phyloP scores from a whole-genome alignment of 140 eudicot species.

The Ambrosia hybrid region DNA sequence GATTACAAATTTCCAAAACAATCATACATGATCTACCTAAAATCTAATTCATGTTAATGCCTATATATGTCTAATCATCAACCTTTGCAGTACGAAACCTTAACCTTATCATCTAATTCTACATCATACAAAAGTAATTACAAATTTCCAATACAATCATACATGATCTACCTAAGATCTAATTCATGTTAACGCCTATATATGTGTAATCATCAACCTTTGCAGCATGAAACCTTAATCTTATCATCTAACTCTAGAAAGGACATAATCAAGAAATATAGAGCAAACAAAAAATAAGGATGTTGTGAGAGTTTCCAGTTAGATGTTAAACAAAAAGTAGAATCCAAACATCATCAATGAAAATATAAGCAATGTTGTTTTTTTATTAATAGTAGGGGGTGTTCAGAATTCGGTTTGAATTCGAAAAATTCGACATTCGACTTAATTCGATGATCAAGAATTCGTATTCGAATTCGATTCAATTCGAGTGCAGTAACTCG shows the following conservation, averaged over 20 bases:
- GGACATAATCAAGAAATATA: not conserved
- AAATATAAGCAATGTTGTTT: too few relatives aligned
- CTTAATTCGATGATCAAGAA: too few relatives aligned
- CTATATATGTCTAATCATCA: too few relatives aligned
- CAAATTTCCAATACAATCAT: not conserved
- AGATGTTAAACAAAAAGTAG: not conserved
- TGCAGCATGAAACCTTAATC: not conserved
- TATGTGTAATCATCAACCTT: slow-evolving; percentile 6
- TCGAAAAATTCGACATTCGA: too few relatives aligned
- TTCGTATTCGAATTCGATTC: too few relatives aligned
- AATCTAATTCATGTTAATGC: too few relatives aligned
- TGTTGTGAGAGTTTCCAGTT: not conserved
- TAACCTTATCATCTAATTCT: not conserved
- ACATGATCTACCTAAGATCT: not conserved
- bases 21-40: too few relatives aligned
- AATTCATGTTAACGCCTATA: not conserved
- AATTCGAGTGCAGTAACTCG: too few relatives aligned
- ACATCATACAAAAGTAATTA: not conserved
- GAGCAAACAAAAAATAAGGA: not conserved
- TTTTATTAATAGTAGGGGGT: too few relatives aligned
- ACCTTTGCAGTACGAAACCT: not conserved
- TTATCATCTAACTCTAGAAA: not conserved
- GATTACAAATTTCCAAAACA: too few relatives aligned
- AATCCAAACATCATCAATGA: too few relatives aligned
- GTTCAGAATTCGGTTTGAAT: too few relatives aligned